Percentiles rank a stretch among this genome's conserved stretches.
Evolutionary conservation across 257 asterid species (phyloP).

Genomic region (Solanum arcanum): DNA sequence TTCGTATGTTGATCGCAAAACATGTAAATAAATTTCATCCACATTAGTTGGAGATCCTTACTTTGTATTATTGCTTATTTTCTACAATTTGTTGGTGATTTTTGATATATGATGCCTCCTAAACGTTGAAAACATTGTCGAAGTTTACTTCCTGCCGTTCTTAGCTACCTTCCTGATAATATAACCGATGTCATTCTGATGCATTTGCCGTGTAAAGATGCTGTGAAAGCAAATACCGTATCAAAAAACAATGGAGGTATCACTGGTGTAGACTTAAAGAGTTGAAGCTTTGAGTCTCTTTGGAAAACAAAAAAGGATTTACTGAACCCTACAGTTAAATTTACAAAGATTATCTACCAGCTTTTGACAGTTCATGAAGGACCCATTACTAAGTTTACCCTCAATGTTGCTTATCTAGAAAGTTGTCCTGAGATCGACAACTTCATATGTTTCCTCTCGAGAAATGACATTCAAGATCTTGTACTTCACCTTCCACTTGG

Average conservation of each 20-base stretch:
- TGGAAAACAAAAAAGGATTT: neutral
- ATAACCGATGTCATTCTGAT: neutral
- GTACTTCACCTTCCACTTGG: neutral
- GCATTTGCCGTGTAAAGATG: neutral
- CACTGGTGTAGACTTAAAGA: neutral
- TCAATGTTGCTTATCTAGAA: neutral
- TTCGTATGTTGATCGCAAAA: neutral
- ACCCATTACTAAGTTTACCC: neutral
- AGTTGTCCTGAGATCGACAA: neutral
- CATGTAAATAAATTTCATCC: neutral
- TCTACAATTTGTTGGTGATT: neutral
- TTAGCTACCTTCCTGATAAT: neutral
- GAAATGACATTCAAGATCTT: neutral
- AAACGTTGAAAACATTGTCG: neutral
- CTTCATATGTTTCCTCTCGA: neutral
- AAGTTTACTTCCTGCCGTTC: neutral
- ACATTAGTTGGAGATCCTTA: neutral
- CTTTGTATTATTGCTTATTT: neutral
- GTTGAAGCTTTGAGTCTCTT: neutral
- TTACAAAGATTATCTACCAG: neutral
- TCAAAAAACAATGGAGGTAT: neutral
- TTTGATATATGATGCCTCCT: neutral
- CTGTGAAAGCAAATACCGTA: neutral
- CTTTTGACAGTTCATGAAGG: neutral
- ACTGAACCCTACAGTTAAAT: neutral